These are phyloP conservation scores for Linnemannia exigua DNA, from an alignment of 192 early-diverging fungal species.

Conservation along the genomic window DNA sequence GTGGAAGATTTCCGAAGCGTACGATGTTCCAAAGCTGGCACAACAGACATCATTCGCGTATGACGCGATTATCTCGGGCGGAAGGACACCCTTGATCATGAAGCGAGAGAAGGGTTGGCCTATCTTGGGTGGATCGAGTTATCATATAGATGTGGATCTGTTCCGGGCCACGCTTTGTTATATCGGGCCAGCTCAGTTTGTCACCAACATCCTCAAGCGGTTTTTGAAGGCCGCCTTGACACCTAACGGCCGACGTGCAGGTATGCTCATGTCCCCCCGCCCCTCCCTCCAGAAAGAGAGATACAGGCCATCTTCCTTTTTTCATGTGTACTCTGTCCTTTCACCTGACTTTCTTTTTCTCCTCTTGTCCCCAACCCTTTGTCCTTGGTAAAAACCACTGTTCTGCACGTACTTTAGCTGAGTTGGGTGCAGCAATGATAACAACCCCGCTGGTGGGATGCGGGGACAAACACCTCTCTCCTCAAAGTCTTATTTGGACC, in stretches of 20 bases:
- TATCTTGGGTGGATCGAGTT: slow-evolving; percentile 32
- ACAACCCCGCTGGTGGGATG: slow-evolving; percentile 37
- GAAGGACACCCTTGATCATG: slow-evolving; percentile 31
- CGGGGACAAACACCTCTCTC: slow-evolving; percentile 32
- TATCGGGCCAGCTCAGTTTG: slow-evolving; percentile 41
- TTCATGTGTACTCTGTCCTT: neutral
- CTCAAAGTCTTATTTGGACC: slow-evolving; percentile 48
- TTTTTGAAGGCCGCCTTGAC: slow-evolving; percentile 33
- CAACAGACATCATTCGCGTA: slow-evolving; percentile 32
- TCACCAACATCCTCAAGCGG: slow-evolving; percentile 37
- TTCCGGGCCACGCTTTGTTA: slow-evolving; percentile 35
- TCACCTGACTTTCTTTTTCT: neutral
- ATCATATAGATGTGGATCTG: slow-evolving; percentile 48
- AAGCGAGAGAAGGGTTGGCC: slow-evolving; percentile 44
- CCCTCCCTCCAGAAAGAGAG: neutral
- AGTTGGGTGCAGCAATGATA: slow-evolving; percentile 50
- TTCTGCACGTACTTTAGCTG: too few species aligned
- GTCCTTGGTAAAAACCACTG: neutral
- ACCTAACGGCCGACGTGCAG: slow-evolving; percentile 43
- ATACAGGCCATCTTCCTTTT: neutral
- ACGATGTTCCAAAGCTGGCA: slow-evolving; percentile 44
- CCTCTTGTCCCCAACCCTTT: too few species aligned
- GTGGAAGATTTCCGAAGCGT: slow-evolving; percentile 36
- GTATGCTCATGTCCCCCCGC: slow-evolving; percentile 6
- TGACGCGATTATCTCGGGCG: slow-evolving; percentile 31